Base-by-base conservation (phyloP, 768 basidiomycete species). In the Leccinum longicurvipes region DNA sequence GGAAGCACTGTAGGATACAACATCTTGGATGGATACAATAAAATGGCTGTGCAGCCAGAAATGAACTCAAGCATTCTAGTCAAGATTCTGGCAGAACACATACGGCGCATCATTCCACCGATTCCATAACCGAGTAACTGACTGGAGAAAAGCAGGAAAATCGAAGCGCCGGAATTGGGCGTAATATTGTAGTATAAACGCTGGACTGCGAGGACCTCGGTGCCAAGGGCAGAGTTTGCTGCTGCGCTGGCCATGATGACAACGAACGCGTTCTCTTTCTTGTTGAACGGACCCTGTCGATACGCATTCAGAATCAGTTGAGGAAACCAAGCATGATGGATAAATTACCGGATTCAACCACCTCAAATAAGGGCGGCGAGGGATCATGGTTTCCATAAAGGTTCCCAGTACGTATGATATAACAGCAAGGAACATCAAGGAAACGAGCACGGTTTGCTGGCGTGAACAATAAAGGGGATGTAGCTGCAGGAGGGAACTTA, bases 191-290 rank as follows among this genome's bases (percentile, higher is more conserved):
- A 84, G 62, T 75, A 82, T 29, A 82, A 31, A 1, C 79, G 75
- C 58, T 82, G 82, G 9, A 82, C 81, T 4, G 81, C 80, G 27
- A 83, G 67, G 11, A 83, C 79, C 61, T 82, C 80, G 0, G 81
- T 82, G 3, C 74, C 82, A 25, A 83, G 74, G 1, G 82, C 82
- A 0, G 78, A 77, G 55, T 77, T 81, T 5, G 82, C 79, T 1
- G 81, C 81, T 1, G 82, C 79, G 55, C 77, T 77, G 25, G 81
- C 64, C 82, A 83, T 83, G 57, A 82, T 80, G 11, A 82, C 73
- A 36, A 81, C 76, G 55, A 83, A 80, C 0, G 80, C 79, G 66
- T 81, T 80, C 63, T 83, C 82, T 60, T 82, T 83, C 67, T 82
- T 82, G 64, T 83, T 82, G 64, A 82, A 83, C 3, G 82, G 80